Percentiles rank a stretch among this genome's conserved stretches.
Evolutionary conservation across 129 eudicot genomes (phyloP).

Genomic region (Flaveria sonorensis): DNA sequence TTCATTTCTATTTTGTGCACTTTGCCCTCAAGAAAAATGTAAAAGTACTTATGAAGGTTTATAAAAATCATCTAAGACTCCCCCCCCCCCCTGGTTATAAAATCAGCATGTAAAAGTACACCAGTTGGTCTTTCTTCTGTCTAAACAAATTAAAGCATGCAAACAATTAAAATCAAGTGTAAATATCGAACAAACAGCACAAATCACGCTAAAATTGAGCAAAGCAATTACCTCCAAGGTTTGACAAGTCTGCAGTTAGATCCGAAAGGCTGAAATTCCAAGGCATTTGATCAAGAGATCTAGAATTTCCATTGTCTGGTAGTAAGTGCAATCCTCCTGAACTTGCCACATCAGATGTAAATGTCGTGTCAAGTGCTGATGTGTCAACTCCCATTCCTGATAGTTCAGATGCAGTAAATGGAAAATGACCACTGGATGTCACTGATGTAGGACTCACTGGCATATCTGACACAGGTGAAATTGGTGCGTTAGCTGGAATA

Average conservation of each 20-base stretch:
- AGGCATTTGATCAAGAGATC: constrained; percentile 83
- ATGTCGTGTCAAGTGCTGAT: constrained; percentile 81
- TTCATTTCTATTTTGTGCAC: background rate
- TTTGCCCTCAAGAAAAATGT: background rate
- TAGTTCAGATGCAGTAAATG: constrained; percentile 83
- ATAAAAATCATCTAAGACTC: no score
- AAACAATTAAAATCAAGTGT: background rate
- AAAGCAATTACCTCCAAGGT: constrained; percentile 73
- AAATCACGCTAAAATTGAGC: background rate
- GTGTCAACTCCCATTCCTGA: constrained; percentile 90
- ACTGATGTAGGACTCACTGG: constrained; percentile 94
- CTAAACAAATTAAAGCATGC: background rate
- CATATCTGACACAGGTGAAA: constrained; percentile 92
- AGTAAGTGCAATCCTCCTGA: constrained; percentile 84
- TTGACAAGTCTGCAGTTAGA: constrained; percentile 92
- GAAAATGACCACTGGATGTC: constrained; percentile 95
- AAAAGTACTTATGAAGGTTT: background rate
- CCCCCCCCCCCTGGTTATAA: no score
- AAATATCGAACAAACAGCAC: constrained; percentile 8
- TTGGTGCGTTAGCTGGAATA: constrained; percentile 62
- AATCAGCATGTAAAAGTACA: no score
- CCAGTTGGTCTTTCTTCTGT: constrained; percentile 1
- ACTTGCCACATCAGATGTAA: constrained; percentile 85
- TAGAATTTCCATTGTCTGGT: constrained; percentile 77
- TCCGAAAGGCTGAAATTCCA: constrained; percentile 98